Evolutionary conservation across 345 rosid genomes (phyloP), one percentile per base, ranked within the genome.

Genomic region (Moringa oleifera): DNA sequence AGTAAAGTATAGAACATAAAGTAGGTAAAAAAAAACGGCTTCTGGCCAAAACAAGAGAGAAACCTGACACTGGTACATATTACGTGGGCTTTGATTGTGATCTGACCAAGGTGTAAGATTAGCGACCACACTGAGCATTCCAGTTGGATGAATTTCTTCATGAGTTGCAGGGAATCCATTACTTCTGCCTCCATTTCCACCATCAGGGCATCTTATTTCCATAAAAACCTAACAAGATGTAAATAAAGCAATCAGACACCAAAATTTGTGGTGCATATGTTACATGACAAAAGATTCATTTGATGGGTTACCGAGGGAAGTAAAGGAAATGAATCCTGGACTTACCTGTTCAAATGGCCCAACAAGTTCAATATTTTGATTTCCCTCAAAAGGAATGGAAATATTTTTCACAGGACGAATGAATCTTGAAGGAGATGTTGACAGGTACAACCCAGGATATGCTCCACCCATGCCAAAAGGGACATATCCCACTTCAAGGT

Each of bases 41-140:
- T 66, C 17, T 49, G 58, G 61, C 28, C 15, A 64, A 62, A 51
- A 51, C 33, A 50, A 13, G 47, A 53, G 58, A 58, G 36, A 51
- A 62, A 94, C 97, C 96, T 88, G 96, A 68, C 97, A 90, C 84
- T 90, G 97, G 71, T 94, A 94, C 99, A 94, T 94, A 70, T 94
- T 94, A 33, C 96, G 82, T 15, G 98, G 99, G 66, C 99, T 94
- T 73, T 94, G 99, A 79, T 94, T 94, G 78, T 94, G 99, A 75
- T 94, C 92, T 7, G 99, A 94, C 88, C 93, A 94, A 58, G 99
- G 99, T 61, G 99, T 94, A 62, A 94, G 97, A 81, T 86, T 94
- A 79, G 96, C 97, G 71, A 94, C 90, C 71, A 88, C 88, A 78
- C 99, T 90, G 19, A 94, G 88, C 95, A 94, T 94, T 62, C 79